phyloP scores from a whole-genome alignment of 2,329 filamentous ascomycete species.

The Fusarium sp. region DNA sequence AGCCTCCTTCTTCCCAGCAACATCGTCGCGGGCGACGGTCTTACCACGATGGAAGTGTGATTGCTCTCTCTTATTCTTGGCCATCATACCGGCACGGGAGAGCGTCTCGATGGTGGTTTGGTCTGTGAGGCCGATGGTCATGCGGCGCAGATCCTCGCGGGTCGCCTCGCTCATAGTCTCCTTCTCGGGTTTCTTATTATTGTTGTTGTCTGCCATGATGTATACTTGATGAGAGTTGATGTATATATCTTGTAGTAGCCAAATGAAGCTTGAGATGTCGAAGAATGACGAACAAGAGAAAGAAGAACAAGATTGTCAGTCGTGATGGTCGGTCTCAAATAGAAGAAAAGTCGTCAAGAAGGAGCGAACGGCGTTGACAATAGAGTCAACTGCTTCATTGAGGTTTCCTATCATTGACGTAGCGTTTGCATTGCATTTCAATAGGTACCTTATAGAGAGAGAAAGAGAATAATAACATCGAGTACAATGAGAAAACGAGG shows the following conservation, averaged over 20 bases:
- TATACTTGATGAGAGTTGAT: background rate
- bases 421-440: background rate
- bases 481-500: background rate
- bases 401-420: background rate
- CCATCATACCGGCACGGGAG: slow-evolving; percentile 22
- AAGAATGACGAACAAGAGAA: background rate
- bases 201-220: background rate
- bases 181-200: background rate
- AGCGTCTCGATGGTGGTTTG: slow-evolving; percentile 39
- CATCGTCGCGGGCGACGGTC: background rate
- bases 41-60: background rate
- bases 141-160: slow-evolving; percentile 29
- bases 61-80: slow-evolving; percentile 29
- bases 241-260: background rate
- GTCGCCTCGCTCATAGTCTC: slow-evolving; percentile 11
- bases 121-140: slow-evolving; percentile 38
- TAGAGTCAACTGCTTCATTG: slow-evolving; percentile 6
- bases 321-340: background rate
- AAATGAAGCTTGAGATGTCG: background rate
- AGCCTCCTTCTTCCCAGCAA: background rate
- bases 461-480: background rate
- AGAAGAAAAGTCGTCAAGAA: background rate
- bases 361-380: background rate
- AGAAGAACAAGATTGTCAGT: background rate
- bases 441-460: background rate